Conservation (phyloP, 176 grass and related monocot genomes). For the Areca catechu region DNA sequence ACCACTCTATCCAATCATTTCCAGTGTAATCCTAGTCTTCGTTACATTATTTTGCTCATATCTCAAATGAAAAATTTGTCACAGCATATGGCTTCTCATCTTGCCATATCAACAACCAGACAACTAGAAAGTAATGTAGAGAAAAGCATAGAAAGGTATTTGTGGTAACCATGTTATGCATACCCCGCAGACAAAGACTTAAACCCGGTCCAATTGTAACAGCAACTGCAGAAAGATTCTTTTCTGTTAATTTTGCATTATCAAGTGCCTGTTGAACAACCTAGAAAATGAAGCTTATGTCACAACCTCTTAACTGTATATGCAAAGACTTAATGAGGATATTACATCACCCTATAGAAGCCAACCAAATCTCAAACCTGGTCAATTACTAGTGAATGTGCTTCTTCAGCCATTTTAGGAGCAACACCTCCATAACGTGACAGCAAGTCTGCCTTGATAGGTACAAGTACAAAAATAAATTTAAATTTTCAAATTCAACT, state of each 20-base stretch:
- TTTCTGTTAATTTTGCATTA: constrained; percentile 53
- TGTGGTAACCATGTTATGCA: background rate
- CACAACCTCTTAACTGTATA: too few relatives aligned
- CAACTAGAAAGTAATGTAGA: too few relatives aligned
- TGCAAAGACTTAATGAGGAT: too few relatives aligned
- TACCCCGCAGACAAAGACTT: constrained; percentile 91
- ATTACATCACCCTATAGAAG: too few relatives aligned
- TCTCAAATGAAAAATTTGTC: too few relatives aligned
- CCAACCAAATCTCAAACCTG: constrained; percentile 35
- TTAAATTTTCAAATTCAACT: constrained; percentile 5
- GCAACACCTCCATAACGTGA: constrained; percentile 69
- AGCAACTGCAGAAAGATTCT: constrained; percentile 74
- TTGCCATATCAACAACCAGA: too few relatives aligned
- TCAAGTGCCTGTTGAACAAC: constrained; percentile 80
- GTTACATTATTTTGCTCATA: too few relatives aligned
- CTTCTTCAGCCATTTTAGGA: constrained; percentile 96
- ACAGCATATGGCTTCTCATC: too few relatives aligned
- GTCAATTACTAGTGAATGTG: constrained; percentile 72
- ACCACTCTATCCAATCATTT: too few relatives aligned
- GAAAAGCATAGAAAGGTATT: too few relatives aligned
- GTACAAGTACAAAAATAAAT: background rate
- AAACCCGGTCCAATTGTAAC: constrained; percentile 91
- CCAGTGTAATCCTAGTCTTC: too few relatives aligned
- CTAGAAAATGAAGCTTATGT: constrained; percentile 26
- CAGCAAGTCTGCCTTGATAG: constrained; percentile 82